Percentiles rank a stretch among this genome's conserved stretches.
phyloP scores from a whole-genome alignment of 2,329 filamentous ascomycete species.

The Ceratocystis alfenasii region DNA sequence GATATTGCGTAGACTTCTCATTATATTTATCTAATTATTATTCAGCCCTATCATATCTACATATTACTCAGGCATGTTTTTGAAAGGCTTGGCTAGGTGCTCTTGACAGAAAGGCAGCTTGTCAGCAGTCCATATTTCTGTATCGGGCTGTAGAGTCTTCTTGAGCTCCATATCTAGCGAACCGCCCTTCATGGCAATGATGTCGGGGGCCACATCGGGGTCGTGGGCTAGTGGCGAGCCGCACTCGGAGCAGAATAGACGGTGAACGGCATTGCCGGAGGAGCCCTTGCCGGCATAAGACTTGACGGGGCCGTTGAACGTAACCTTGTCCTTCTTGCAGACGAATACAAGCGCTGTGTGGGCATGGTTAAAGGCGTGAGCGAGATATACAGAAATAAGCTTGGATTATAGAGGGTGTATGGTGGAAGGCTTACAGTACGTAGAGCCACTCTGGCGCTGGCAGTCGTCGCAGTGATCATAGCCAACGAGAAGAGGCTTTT shows the following conservation, averaged over 20 bases:
- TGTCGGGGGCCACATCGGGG: slow-evolving; percentile 55
- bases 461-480: slow-evolving; percentile 65
- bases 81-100: slow-evolving; percentile 49
- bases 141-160: slow-evolving; percentile 55
- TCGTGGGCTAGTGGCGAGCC: slow-evolving; percentile 60
- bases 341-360: slow-evolving; percentile 49
- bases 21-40: background rate
- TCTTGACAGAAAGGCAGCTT: slow-evolving; percentile 62
- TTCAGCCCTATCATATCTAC: background rate
- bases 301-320: slow-evolving; percentile 52
- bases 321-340: slow-evolving; percentile 54
- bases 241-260: slow-evolving; percentile 58
- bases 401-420: too few species aligned
- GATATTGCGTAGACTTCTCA: background rate
- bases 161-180: slow-evolving; percentile 52
- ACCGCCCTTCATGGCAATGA: slow-evolving; percentile 58
- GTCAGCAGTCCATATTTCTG: slow-evolving; percentile 57
- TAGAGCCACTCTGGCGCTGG: slow-evolving; percentile 57
- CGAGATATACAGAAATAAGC: background rate
- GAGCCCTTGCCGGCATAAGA: slow-evolving; percentile 47
- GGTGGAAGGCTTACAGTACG: slow-evolving; percentile 45
- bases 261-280: slow-evolving; percentile 53
- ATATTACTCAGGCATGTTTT: slow-evolving; percentile 48
- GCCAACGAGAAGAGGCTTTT: slow-evolving; percentile 42
- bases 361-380: background rate